Conservation (phyloP, 2,329 filamentous ascomycete genomes). For the Diplodia mutila region DNA sequence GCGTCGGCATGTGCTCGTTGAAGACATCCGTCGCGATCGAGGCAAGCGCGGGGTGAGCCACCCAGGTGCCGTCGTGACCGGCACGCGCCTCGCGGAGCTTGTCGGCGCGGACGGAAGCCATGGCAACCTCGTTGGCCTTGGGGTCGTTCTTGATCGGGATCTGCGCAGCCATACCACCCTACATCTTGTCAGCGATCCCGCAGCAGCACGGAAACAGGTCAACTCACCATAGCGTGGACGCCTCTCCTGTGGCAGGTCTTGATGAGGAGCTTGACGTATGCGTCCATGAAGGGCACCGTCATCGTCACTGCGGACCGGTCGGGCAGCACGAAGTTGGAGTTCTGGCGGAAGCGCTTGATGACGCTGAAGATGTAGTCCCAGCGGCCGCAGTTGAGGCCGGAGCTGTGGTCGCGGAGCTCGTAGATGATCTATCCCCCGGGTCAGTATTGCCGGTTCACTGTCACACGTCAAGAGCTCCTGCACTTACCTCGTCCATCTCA, state of each 20-base stretch:
- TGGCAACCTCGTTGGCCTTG: slow-evolving; percentile 87
- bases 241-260: slow-evolving; percentile 96
- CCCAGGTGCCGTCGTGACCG: slow-evolving; percentile 96
- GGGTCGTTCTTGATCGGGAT: slow-evolving; percentile 97
- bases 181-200: slow-evolving; percentile 41
- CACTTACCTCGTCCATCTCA: slow-evolving; percentile 86
- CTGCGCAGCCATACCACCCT: slow-evolving; percentile 92
- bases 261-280: slow-evolving; percentile 95
- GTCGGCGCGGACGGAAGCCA: slow-evolving; percentile 90
- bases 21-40: slow-evolving; percentile 88
- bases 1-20: slow-evolving; percentile 98
- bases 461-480: not conserved
- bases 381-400: slow-evolving; percentile 95
- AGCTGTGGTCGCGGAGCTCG: slow-evolving; percentile 93
- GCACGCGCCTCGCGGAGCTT: slow-evolving; percentile 95
- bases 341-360: slow-evolving; percentile 99
- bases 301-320: slow-evolving; percentile 92
- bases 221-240: slow-evolving; percentile 82
- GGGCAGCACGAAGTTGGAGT: slow-evolving; percentile 88
- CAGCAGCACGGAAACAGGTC: not conserved
- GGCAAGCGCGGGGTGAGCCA: slow-evolving; percentile 92
- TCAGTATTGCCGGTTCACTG: not conserved
- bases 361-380: slow-evolving; percentile 99
- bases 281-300: slow-evolving; percentile 98
- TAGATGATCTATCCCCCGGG: slow-evolving; percentile 75